Evolutionary conservation across 306 rosid species (phyloP), one percentile per base, ranked within the genome.

Genomic region (Prunus kanzakura): DNA sequence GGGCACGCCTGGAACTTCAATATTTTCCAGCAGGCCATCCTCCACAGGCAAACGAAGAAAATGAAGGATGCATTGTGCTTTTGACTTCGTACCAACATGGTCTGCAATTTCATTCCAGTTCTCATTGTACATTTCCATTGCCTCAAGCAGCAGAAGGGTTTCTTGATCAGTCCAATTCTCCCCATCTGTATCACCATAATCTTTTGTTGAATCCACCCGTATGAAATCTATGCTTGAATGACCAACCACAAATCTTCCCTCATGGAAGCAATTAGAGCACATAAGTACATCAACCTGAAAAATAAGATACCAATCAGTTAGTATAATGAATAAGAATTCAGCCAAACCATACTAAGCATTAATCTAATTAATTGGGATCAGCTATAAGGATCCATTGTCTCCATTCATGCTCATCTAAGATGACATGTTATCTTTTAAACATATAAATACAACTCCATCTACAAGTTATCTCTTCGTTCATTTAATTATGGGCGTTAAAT

Each of bases 81-180:
- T 96, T 74, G 99, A 96, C 89, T 92, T 96, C 82, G 96, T 89
- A 81, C 89, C 96, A 60, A 96, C 99, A 78, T 89, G 88, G 41
- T 89, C 99, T 0, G 98, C 95, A 70, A 96, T 96, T 83, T 96
- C 99, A 79, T 89, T 92, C 99, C 99, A 96, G 63, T 91, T 92
- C 82, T 96, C 99, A 78, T 89, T 76, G 87, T 88, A 88, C 64
- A 92, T 83, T 82, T 96, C 99, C 91, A 96, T 75, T 55, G 97
- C 99, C 85, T 96, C 99, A 47, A 96, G 96, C 47, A 96, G 89
- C 82, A 92, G 74, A 73, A 91, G 81, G 61, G 98, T 96, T 87
- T 96, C 98, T 85, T 96, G 99, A 88, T 91, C 98, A 65, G 90
- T 92, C 99, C 99, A 96, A 81, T 64, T 91, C 78, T 96, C 97